phyloP scores from a whole-genome alignment of 2,329 filamentous ascomycete species.

The Epichloe amarillans region DNA sequence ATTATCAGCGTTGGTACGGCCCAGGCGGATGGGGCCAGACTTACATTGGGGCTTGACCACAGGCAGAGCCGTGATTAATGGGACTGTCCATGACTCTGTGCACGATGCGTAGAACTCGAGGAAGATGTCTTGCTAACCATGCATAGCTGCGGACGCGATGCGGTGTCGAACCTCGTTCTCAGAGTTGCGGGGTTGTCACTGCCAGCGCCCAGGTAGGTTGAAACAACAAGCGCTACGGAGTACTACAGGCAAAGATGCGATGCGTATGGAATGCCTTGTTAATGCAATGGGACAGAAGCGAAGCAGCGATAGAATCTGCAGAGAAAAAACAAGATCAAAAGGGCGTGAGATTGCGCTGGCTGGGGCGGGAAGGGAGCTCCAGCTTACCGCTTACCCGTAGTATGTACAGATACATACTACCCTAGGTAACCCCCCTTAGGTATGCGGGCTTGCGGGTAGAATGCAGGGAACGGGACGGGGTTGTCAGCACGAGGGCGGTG shows the following conservation, averaged over 20 bases:
- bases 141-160: neutral
- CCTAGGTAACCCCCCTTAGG: too few species aligned
- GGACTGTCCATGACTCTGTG: slow-evolving; percentile 16
- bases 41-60: slow-evolving; percentile 17
- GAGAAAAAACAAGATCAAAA: neutral
- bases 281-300: neutral
- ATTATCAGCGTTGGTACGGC: slow-evolving; percentile 6
- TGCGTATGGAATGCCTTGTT: neutral
- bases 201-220: neutral
- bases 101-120: neutral
- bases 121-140: slow-evolving; percentile 1
- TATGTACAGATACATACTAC: too few species aligned
- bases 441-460: too few species aligned
- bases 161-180: neutral
- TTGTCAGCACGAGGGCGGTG: neutral
- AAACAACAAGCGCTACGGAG: too few species aligned
- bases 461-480: neutral
- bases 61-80: slow-evolving; percentile 16
- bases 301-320: neutral
- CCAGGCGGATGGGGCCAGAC: neutral
- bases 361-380: neutral
- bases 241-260: too few species aligned
- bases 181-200: neutral
- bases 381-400: too few species aligned
- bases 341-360: neutral